phyloP scores from a whole-genome alignment of 306 rosid genomes.

The Geum urbanum region DNA sequence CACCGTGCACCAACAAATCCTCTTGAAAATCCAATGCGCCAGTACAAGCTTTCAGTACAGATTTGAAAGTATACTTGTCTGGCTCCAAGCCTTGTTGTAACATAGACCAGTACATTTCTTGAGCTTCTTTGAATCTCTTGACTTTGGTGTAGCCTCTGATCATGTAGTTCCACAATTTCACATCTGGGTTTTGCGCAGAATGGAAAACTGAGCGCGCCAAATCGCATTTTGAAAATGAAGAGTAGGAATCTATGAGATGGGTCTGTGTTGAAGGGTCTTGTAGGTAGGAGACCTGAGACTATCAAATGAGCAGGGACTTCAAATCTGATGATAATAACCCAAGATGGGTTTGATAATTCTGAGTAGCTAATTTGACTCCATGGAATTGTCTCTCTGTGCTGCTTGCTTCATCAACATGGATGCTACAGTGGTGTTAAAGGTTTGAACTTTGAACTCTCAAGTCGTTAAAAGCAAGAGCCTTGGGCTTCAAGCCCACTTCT shows the following conservation, averaged over 20 bases:
- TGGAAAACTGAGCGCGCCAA: slow-evolving; percentile 28
- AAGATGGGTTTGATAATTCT: slow-evolving; percentile 25
- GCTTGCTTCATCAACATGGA: slow-evolving; percentile 11
- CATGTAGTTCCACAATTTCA: slow-evolving; percentile 46
- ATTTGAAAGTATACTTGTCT: slow-evolving; percentile 63
- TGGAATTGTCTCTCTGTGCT: slow-evolving; percentile 12
- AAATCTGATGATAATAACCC: slow-evolving; percentile 42
- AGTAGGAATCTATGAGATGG: slow-evolving; percentile 50
- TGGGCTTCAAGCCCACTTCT: neutral
- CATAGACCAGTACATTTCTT: slow-evolving; percentile 41
- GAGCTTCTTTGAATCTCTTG: slow-evolving; percentile 32
- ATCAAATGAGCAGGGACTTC: slow-evolving; percentile 43
- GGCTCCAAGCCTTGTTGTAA: slow-evolving; percentile 42
- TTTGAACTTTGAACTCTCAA: neutral
- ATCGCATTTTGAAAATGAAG: slow-evolving; percentile 22
- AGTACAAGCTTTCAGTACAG: slow-evolving; percentile 61
- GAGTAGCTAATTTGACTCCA: slow-evolving; percentile 11
- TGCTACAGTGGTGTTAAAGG: neutral
- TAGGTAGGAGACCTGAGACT: slow-evolving; percentile 40
- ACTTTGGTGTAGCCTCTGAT: slow-evolving; percentile 50
- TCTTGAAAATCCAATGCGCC: slow-evolving; percentile 46
- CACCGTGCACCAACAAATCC: slow-evolving; percentile 43
- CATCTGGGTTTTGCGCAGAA: slow-evolving; percentile 41
- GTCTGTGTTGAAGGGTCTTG: slow-evolving; percentile 24
- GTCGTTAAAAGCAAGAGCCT: too few species aligned